These are phyloP conservation scores for Eremothecium sinecaudum DNA, from an alignment of 1,139 yeast genomes.

Conservation along the genomic window DNA sequence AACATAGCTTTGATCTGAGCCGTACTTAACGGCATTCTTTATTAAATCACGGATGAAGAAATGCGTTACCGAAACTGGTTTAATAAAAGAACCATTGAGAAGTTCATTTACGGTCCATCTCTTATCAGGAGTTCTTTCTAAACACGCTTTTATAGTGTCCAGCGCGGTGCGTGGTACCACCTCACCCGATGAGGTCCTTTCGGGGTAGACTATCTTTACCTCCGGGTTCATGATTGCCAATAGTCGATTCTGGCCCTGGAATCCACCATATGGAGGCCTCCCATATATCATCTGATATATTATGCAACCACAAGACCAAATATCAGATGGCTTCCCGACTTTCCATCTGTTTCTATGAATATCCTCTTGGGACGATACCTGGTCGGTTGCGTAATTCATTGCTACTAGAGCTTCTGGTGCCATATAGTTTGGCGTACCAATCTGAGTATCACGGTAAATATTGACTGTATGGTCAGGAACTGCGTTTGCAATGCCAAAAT, in stretches of 20 bases:
- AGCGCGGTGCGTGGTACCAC: slow-evolving; percentile 61
- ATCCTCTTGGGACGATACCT: slow-evolving; percentile 20
- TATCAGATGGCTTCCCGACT: slow-evolving; percentile 91
- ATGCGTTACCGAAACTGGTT: slow-evolving; percentile 65
- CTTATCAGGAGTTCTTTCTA: slow-evolving; percentile 59
- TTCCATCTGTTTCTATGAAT: slow-evolving; percentile 50
- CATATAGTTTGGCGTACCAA: slow-evolving; percentile 96
- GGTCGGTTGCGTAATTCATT: slow-evolving; percentile 36
- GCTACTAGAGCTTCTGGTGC: slow-evolving; percentile 89
- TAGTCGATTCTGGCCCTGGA: slow-evolving; percentile 68
- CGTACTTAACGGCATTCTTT: slow-evolving; percentile 66
- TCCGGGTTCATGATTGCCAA: slow-evolving; percentile 84
- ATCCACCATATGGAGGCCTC: slow-evolving; percentile 78
- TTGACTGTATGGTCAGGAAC: slow-evolving; percentile 90
- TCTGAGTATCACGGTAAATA: slow-evolving; percentile 80
- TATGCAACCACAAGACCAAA: slow-evolving; percentile 98
- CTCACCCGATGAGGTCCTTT: slow-evolving; percentile 51
- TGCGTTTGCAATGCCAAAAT: slow-evolving; percentile 92
- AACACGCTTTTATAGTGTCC: slow-evolving; percentile 64
- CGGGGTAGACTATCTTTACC: slow-evolving; percentile 63
- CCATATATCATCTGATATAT: slow-evolving; percentile 94
- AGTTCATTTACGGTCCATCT: slow-evolving; percentile 61
- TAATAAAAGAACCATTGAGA: slow-evolving; percentile 50
- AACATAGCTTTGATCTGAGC: slow-evolving; percentile 38
- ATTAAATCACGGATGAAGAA: slow-evolving; percentile 61